phyloP scores from a whole-genome alignment of 306 rosid genomes.

The Inga laurina region DNA sequence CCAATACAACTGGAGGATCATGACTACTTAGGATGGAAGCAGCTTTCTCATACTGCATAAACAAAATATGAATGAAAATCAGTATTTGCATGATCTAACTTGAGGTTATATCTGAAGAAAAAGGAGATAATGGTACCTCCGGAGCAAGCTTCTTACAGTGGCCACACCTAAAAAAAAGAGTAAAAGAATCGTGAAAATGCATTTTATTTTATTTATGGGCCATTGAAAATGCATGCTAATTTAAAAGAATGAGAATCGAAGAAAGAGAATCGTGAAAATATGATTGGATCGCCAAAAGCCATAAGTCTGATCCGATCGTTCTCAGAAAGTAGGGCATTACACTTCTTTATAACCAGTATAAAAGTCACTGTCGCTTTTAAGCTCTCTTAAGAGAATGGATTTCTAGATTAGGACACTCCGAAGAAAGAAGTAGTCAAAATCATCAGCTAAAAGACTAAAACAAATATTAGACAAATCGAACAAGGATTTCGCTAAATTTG shows the following conservation, averaged over 20 bases:
- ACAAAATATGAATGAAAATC: slow-evolving; percentile 9
- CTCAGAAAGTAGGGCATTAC: background rate
- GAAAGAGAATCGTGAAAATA: background rate
- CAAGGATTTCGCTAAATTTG: background rate
- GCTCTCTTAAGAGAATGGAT: background rate
- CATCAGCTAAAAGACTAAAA: background rate
- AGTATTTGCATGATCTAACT: slow-evolving; percentile 21
- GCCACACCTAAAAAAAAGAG: slow-evolving; percentile 74
- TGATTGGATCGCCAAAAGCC: background rate
- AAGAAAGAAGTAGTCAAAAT: slow-evolving; percentile 3
- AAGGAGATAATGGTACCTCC: slow-evolving; percentile 58
- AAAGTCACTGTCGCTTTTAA: background rate
- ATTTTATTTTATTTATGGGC: background rate
- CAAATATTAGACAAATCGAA: background rate
- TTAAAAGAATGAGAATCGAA: background rate
- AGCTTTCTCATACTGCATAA: slow-evolving; percentile 79
- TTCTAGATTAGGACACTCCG: background rate
- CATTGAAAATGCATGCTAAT: background rate
- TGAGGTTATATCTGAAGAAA: background rate
- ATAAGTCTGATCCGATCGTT: background rate
- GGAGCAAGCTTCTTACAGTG: slow-evolving; percentile 94
- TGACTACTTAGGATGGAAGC: slow-evolving; percentile 73
- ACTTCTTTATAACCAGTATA: background rate
- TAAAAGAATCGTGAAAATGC: background rate
- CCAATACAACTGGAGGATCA: slow-evolving; percentile 73